phyloP scores from a whole-genome alignment of 306 rosid species.

The Inga laurina region DNA sequence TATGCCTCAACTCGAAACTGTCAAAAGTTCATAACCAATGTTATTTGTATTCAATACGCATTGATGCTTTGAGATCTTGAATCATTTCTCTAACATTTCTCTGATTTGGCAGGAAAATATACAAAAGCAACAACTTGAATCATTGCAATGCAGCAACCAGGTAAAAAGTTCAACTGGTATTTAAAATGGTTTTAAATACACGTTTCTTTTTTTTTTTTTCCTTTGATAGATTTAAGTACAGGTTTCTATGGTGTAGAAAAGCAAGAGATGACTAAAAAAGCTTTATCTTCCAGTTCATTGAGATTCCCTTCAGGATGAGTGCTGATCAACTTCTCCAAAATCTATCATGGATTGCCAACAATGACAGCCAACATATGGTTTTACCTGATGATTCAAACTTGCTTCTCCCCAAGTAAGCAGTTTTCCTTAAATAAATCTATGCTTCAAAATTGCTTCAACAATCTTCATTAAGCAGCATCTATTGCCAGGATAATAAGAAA shows the following conservation, averaged over 20 bases:
- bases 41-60: not conserved
- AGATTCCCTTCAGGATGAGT: slow-evolving; percentile 67
- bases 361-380: slow-evolving; percentile 48
- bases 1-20: not conserved
- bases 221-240: not conserved
- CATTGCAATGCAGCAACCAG: slow-evolving; percentile 80
- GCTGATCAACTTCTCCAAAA: slow-evolving; percentile 77
- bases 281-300: slow-evolving; percentile 70
- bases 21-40: not conserved
- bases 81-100: not conserved
- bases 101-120: slow-evolving; percentile 51
- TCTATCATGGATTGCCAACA: slow-evolving; percentile 61
- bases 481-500: not conserved
- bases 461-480: not conserved
- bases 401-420: slow-evolving; percentile 63
- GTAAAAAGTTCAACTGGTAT: slow-evolving; percentile 41
- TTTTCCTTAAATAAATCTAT: slow-evolving; percentile 16
- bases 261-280: not conserved
- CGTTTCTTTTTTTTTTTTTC: not conserved
- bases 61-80: slow-evolving; percentile 1
- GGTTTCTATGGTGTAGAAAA: not conserved
- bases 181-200: not conserved
- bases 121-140: slow-evolving; percentile 73
- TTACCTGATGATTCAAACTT: slow-evolving; percentile 71
- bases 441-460: slow-evolving; percentile 4